A percentile compares a stretch with the other conserved stretches of the same genome.
These are phyloP conservation scores for Hansenula sp. DNA, from an alignment of 1,139 yeast genomes.

Conservation along the genomic window DNA sequence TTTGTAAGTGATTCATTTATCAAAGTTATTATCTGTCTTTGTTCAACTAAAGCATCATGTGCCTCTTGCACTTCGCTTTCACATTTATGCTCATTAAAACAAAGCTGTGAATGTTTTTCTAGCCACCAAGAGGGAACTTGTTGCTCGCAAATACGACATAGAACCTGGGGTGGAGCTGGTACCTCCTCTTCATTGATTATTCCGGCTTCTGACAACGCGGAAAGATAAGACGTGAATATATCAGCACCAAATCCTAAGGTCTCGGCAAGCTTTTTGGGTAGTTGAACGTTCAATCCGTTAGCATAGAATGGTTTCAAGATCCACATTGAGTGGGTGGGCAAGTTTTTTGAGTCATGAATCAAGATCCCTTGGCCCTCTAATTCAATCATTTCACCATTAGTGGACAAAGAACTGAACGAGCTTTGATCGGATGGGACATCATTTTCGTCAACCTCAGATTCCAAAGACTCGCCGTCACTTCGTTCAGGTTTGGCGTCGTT, in stretches of 20 bases:
- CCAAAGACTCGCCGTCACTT: conserved; percentile 20
- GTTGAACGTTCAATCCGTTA: conserved; percentile 52
- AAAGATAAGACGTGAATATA: conserved; percentile 71
- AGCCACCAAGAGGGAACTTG: conserved; percentile 96
- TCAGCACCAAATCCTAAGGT: conserved; percentile 88
- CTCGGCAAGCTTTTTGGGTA: conserved; percentile 65
- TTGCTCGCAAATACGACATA: conserved; percentile 91
- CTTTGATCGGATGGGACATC: conserved; percentile 25
- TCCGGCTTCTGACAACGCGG: conserved; percentile 56
- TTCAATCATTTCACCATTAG: conserved; percentile 61
- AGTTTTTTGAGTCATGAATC: conserved; percentile 61
- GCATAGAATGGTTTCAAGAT: conserved; percentile 75
- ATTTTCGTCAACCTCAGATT: conserved; percentile 6
- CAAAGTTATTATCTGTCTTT: conserved; percentile 43
- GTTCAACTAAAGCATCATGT: conserved; percentile 79
- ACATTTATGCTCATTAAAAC: conserved; percentile 80
- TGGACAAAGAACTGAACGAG: conserved; percentile 33
- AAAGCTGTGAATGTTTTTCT: conserved; percentile 85
- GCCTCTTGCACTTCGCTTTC: conserved; percentile 74
- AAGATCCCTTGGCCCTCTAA: conserved; percentile 95
- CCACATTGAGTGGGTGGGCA: conserved; percentile 90
- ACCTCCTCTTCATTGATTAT: conserved; percentile 59
- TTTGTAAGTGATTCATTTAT: conserved; percentile 17
- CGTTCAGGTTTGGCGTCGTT: conserved; percentile 27
- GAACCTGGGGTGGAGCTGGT: conserved; percentile 73